phyloP scores from a whole-genome alignment of 192 early-diverging fungal species.

The Coemansia nantahalensis region DNA sequence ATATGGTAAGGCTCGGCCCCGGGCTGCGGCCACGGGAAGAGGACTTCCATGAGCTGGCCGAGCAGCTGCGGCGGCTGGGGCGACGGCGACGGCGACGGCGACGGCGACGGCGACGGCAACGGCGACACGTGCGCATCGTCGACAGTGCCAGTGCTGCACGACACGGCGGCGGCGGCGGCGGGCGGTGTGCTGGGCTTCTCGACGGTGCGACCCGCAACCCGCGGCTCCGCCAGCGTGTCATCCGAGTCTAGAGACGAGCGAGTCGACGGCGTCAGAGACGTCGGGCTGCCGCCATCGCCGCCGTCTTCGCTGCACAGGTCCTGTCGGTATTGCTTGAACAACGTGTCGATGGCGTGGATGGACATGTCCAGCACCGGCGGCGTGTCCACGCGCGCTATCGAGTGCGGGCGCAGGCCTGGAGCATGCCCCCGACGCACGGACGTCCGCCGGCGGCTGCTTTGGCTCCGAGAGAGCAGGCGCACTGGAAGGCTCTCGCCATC shows the following conservation, averaged over 20 bases:
- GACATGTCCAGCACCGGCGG: conserved; percentile 15
- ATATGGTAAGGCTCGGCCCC: conserved; percentile 14
- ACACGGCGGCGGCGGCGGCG: too few species aligned
- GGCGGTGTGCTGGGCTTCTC: too few species aligned
- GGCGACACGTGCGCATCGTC: too few species aligned
- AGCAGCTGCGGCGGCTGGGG: conserved; percentile 4
- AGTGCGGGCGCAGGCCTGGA: not conserved
- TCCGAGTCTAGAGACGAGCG: conserved; percentile 3
- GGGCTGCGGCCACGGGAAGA: conserved; percentile 16
- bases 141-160: too few species aligned
- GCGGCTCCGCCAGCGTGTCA: not conserved
- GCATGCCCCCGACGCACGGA: not conserved
- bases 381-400: conserved; percentile 20
- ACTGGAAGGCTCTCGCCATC: too few species aligned
- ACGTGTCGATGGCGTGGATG: conserved; percentile 21
- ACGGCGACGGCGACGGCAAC: too few species aligned
- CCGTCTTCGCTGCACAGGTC: not conserved
- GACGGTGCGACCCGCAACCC: not conserved
- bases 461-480: too few species aligned
- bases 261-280: not conserved
- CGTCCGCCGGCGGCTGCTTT: too few species aligned
- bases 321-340: conserved; percentile 16
- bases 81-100: too few species aligned
- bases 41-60: conserved; percentile 15
- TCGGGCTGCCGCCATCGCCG: not conserved